Percentiles rank a stretch among this genome's conserved stretches.
These are phyloP conservation scores for Aphanoascus verrucosus DNA, from an alignment of 2,329 filamentous ascomycete species.

Conservation along the genomic window DNA sequence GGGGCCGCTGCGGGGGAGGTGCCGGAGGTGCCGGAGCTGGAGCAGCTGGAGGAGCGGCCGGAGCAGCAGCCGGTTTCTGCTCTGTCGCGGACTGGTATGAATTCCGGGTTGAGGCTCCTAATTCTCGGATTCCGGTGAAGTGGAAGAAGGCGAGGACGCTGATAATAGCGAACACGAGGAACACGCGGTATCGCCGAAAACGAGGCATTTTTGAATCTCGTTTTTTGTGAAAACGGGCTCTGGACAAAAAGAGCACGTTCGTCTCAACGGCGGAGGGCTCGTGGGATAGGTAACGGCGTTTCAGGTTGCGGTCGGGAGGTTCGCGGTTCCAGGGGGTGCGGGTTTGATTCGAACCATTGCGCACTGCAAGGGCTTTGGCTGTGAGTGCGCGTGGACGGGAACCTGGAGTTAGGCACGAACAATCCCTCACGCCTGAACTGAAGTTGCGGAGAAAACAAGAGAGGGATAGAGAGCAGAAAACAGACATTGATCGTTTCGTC, in stretches of 20 bases:
- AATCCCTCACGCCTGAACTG: not conserved
- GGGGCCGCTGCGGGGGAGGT: constrained; percentile 4
- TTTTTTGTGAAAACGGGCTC: not conserved
- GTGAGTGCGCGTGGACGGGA: not conserved
- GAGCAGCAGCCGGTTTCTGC: constrained; percentile 8
- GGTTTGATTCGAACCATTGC: constrained; percentile 7
- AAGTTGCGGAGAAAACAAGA: no score
- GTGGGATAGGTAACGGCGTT: not conserved
- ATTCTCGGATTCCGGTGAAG: constrained; percentile 39
- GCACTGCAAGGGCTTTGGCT: not conserved
- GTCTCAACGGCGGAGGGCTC: not conserved
- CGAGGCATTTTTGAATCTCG: constrained; percentile 34
- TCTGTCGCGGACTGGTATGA: constrained; percentile 9
- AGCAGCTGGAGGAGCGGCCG: constrained; percentile 2
- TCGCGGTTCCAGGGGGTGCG: not conserved
- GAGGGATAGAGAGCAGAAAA: no score
- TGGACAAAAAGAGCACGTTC: not conserved
- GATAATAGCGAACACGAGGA: constrained; percentile 36
- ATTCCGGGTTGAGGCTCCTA: constrained; percentile 18
- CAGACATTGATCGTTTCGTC: no score
- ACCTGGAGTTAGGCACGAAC: not conserved
- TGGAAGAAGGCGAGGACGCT: constrained; percentile 40
- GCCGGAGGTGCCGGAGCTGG: no score
- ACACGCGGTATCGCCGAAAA: constrained; percentile 39
- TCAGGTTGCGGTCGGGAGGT: not conserved